These are phyloP conservation scores for Neonectria faginata DNA, from an alignment of 2,329 filamentous ascomycete species.

Conservation along the genomic window DNA sequence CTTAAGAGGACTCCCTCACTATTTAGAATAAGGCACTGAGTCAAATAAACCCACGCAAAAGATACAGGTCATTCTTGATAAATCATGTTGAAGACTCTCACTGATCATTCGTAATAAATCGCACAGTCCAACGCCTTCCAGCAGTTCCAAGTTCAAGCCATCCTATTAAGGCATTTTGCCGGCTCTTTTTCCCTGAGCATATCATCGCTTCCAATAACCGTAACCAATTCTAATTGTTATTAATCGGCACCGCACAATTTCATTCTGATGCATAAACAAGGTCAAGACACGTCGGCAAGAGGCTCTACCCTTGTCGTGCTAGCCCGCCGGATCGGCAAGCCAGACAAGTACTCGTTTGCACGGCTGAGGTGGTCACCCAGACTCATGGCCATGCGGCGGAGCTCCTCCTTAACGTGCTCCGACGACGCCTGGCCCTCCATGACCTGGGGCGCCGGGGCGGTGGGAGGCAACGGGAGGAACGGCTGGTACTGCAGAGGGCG, in stretches of 20 bases:
- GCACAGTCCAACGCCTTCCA: conserved; percentile 22
- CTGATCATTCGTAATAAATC: conserved; percentile 20
- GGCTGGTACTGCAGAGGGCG: conserved; percentile 31
- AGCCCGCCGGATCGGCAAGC: conserved; percentile 53
- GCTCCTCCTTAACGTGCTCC: conserved; percentile 63
- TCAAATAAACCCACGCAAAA: background rate
- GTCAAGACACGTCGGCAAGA: conserved; percentile 38
- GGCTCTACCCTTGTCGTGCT: conserved; percentile 48
- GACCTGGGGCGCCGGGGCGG: conserved; percentile 62
- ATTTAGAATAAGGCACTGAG: background rate
- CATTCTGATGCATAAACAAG: background rate
- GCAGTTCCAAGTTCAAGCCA: conserved; percentile 10
- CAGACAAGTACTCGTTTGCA: conserved; percentile 58
- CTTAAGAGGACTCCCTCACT: conserved; percentile 12
- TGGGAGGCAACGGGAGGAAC: conserved; percentile 52
- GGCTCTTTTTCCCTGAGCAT: conserved; percentile 4
- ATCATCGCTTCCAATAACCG: conserved; percentile 7
- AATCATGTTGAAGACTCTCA: conserved; percentile 10
- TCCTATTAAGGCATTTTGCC: conserved; percentile 9
- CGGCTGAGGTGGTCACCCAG: conserved; percentile 61
- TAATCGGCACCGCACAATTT: background rate
- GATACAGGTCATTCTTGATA: conserved; percentile 7
- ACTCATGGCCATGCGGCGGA: conserved; percentile 63
- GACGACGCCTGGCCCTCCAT: conserved; percentile 66
- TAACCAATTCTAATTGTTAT: background rate